Base-by-base conservation (phyloP, 176 grass and related monocot genomes). In the Thalia dealbata region DNA sequence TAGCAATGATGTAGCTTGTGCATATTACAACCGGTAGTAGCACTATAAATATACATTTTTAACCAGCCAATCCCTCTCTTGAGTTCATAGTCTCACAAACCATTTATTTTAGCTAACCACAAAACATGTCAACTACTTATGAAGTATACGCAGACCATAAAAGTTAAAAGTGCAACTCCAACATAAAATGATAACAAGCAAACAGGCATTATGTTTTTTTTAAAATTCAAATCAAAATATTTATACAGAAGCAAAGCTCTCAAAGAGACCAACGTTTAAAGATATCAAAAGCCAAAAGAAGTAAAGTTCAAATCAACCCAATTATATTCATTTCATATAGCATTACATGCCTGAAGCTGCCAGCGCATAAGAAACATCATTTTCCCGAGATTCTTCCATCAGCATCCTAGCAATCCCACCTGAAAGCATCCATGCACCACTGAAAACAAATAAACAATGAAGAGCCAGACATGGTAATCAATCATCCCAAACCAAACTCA, bases 391-490 rank as follows among this genome's bases (percentile, higher is more conserved):
- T 29, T 87, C 81, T 50, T 80, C 76, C 77, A 92, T 88, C 75
- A 96, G 44, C 78, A 92, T 86, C 79, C 87, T 90, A 73, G 81
- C 76, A 69, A 96, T 73, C 22, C 82, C 85, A 73, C 78, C 83
- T 75, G 92, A 96, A 51, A 96, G 89, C 70, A 90, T 78, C 93
- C 93, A 96, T 55, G 84, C 78, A 80, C 84, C 87, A 81, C 88
- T 87, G 63, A 78, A 71, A 81, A 60, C 38, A 68, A 23, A 43
- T 23, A 43, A 3, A 43, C 15, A 10, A 43, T 12, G 44, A 30
- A n/a, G 3, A 61, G n/a, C 56, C 21, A 61, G n/a, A 4, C 21
- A 23, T 23, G 4, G 4, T 61, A 19, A 61, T 24, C 9, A 61
- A 61, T 26, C 35, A 65, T 44, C 21, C 8, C 13, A 44, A 44